Conservation (phyloP, 169 alveolate species). For the Toxoplasma gondii region DNA sequence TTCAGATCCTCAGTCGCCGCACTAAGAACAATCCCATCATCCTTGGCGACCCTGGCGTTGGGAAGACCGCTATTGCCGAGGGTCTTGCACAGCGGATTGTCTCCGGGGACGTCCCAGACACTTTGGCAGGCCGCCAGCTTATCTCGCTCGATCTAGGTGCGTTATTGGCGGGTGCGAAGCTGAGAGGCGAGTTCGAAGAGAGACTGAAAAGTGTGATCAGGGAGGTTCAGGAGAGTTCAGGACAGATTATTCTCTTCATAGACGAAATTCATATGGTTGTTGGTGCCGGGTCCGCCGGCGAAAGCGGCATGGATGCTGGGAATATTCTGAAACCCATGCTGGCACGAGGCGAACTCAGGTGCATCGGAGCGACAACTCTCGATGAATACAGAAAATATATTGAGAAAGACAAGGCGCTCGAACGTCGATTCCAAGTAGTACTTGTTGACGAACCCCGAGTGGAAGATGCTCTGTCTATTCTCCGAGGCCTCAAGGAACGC, state of each 20-base stretch:
- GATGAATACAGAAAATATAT: conserved; percentile 86
- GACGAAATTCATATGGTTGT: conserved; percentile 88
- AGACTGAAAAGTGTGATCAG: conserved; percentile 75
- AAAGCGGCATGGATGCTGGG: conserved; percentile 91
- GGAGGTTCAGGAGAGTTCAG: conserved; percentile 77
- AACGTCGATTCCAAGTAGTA: conserved; percentile 90
- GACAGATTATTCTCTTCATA: conserved; percentile 73
- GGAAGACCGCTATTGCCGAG: conserved; percentile 87
- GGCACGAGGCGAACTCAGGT: conserved; percentile 87
- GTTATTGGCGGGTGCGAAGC: conserved; percentile 86
- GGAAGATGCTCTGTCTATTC: conserved; percentile 84
- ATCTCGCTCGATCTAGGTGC: conserved; percentile 69
- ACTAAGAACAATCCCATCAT: conserved; percentile 88
- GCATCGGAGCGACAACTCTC: conserved; percentile 90
- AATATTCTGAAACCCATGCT: conserved; percentile 87
- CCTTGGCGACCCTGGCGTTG: conserved; percentile 91
- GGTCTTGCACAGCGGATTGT: conserved; percentile 78
- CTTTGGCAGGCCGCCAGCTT: conserved; percentile 67
- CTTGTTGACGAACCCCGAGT: conserved; percentile 84
- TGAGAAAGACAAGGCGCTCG: conserved; percentile 89
- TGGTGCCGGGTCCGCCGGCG: conserved; percentile 80
- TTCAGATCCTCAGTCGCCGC: conserved; percentile 84
- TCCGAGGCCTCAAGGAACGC: conserved; percentile 83
- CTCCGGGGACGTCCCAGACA: conserved; percentile 68
- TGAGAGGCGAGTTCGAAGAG: conserved; percentile 91